phyloP scores from a whole-genome alignment of 345 rosid genomes.

The Heritiera littoralis region DNA sequence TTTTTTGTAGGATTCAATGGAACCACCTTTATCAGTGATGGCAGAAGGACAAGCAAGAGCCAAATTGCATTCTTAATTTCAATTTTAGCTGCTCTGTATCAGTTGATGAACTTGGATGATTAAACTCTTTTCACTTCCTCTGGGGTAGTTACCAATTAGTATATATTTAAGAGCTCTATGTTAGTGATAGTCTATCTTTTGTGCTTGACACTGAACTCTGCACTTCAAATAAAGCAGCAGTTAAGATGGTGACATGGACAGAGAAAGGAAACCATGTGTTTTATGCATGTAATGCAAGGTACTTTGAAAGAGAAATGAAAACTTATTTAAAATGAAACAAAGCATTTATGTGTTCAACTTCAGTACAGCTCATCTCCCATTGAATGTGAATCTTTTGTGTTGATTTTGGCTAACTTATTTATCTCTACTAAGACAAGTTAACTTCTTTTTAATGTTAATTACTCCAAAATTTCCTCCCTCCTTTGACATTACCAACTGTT shows the following conservation, averaged over 20 bases:
- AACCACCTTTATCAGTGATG: conserved; percentile 9
- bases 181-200: background rate
- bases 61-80: background rate
- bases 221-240: background rate
- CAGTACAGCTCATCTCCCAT: too few relatives aligned
- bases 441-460: too few relatives aligned
- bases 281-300: background rate
- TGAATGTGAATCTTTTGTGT: too few relatives aligned
- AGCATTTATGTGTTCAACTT: too few relatives aligned
- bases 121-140: background rate
- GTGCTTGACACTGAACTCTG: conserved; percentile 4
- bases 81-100: background rate
- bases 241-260: background rate
- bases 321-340: too few relatives aligned
- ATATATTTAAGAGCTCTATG: background rate
- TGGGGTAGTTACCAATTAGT: background rate
- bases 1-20: conserved; percentile 22
- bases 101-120: background rate
- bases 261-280: background rate
- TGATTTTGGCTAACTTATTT: too few relatives aligned
- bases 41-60: background rate
- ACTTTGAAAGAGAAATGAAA: too few relatives aligned
- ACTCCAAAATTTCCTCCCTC: background rate
- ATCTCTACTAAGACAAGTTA: too few relatives aligned
- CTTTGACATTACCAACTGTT: background rate